phyloP scores from a whole-genome alignment of 208 protist genomes.

The Phytomonas serpens region DNA sequence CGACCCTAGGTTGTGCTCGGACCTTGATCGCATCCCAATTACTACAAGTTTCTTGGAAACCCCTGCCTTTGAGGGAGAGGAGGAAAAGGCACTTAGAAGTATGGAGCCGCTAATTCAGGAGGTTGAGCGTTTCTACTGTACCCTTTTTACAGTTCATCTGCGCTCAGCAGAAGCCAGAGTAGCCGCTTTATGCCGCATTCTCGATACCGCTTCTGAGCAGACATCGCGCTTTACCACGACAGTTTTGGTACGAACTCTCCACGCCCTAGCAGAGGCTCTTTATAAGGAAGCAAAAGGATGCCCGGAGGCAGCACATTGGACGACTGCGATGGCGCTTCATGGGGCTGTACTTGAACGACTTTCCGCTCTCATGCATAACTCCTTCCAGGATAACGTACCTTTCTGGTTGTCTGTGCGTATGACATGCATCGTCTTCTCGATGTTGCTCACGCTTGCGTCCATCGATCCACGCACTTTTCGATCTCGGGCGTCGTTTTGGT shows the following conservation, averaged over 20 bases:
- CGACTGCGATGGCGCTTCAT: slow-evolving; percentile 21
- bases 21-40: slow-evolving; percentile 62
- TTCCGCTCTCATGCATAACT: slow-evolving; percentile 41
- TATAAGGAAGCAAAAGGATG: slow-evolving; percentile 10
- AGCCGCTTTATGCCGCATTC: slow-evolving; percentile 33
- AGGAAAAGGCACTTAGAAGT: slow-evolving; percentile 32
- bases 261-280: slow-evolving; percentile 31
- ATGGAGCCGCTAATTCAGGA: slow-evolving; percentile 42
- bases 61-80: slow-evolving; percentile 58
- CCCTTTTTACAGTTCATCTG: slow-evolving; percentile 27
- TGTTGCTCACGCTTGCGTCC: slow-evolving; percentile 50
- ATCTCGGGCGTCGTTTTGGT: slow-evolving; percentile 38
- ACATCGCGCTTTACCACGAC: slow-evolving; percentile 44
- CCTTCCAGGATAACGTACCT: slow-evolving; percentile 67
- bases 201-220: slow-evolving; percentile 25
- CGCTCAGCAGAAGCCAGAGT: slow-evolving; percentile 18
- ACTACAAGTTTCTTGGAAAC: slow-evolving; percentile 45
- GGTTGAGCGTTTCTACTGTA: slow-evolving; percentile 68
- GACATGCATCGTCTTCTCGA: slow-evolving; percentile 49
- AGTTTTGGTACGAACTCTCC: slow-evolving; percentile 46
- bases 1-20: slow-evolving; percentile 64
- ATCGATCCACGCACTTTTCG: slow-evolving; percentile 23
- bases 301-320: slow-evolving; percentile 16
- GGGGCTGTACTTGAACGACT: slow-evolving; percentile 23
- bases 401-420: slow-evolving; percentile 82